Percentiles rank a stretch among this genome's conserved stretches.
Conservation (phyloP, 495 filamentous ascomycete genomes). For the Aspergillus panamensis region DNA sequence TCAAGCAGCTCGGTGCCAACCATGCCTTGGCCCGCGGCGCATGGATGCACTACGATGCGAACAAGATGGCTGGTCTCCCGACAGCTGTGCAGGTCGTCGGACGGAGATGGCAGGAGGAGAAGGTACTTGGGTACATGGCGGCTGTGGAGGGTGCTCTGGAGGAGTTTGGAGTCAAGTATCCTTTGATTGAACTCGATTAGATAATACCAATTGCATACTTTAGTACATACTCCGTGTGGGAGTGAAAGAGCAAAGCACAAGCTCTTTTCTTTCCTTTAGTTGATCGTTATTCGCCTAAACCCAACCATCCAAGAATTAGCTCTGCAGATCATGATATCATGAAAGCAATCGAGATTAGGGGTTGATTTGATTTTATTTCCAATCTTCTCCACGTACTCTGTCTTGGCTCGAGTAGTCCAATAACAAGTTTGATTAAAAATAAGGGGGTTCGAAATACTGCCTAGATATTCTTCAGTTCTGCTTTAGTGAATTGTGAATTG, state of each 20-base stretch:
- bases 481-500: too few species aligned
- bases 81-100: conserved; percentile 87
- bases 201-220: background rate
- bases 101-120: conserved; percentile 83
- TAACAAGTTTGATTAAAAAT: too few species aligned
- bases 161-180: conserved; percentile 56
- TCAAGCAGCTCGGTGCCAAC: conserved; percentile 44
- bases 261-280: too few species aligned
- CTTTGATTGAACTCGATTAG: conserved; percentile 58
- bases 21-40: conserved; percentile 79
- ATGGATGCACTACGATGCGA: conserved; percentile 83
- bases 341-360: background rate
- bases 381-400: too few species aligned
- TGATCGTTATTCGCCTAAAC: background rate
- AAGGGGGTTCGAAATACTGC: too few species aligned
- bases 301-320: background rate
- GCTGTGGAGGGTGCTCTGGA: conserved; percentile 69
- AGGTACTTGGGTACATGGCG: conserved; percentile 83
- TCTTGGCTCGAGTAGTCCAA: too few species aligned
- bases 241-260: too few species aligned
- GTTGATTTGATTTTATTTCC: too few species aligned
- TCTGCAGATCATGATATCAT: background rate
- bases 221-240: too few species aligned
- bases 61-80: conserved; percentile 80
- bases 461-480: too few species aligned